Percentiles rank a stretch among this genome's conserved stretches.
phyloP scores from a whole-genome alignment of 2,329 filamentous ascomycete genomes.

The Xylariaceae sp. region DNA sequence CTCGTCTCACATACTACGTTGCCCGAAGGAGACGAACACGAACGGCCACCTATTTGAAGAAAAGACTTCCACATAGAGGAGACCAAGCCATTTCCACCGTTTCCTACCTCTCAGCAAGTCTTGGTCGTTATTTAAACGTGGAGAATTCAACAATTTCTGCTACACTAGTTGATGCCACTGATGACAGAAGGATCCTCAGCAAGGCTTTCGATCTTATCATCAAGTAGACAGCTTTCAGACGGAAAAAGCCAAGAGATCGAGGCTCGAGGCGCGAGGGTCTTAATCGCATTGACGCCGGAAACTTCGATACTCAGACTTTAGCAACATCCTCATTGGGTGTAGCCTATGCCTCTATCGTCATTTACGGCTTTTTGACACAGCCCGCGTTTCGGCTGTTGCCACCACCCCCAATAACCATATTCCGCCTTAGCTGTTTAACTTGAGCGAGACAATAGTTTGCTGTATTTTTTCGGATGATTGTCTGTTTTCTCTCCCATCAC shows the following conservation, averaged over 20 bases:
- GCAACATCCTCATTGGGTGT: conserved; percentile 16
- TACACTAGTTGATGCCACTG: conserved; percentile 3
- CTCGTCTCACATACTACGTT: conserved; percentile 5
- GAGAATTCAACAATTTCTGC: neutral
- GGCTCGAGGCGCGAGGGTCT: conserved; percentile 14
- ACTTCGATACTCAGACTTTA: conserved; percentile 8
- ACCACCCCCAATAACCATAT: conserved; percentile 16
- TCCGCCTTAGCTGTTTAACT: conserved; percentile 3
- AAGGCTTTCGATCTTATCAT: conserved; percentile 5
- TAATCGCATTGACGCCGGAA: conserved; percentile 15
- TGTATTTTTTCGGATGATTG: neutral
- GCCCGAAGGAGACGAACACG: neutral
- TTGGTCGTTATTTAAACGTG: neutral
- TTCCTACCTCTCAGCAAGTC: no score
- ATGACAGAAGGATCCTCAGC: conserved; percentile 16
- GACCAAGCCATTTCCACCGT: no score
- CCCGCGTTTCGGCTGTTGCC: conserved; percentile 29
- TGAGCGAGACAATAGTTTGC: conserved; percentile 1
- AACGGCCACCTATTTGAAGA: conserved; percentile 9
- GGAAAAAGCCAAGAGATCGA: conserved; percentile 11
- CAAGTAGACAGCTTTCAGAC: conserved; percentile 1
- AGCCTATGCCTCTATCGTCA: conserved; percentile 16
- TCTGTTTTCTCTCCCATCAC: neutral
- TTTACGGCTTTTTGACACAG: conserved; percentile 28
- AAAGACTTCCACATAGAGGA: conserved; percentile 1